Conservation (phyloP, 1,139 yeast genomes). For the Magnusiomyces ingens region DNA sequence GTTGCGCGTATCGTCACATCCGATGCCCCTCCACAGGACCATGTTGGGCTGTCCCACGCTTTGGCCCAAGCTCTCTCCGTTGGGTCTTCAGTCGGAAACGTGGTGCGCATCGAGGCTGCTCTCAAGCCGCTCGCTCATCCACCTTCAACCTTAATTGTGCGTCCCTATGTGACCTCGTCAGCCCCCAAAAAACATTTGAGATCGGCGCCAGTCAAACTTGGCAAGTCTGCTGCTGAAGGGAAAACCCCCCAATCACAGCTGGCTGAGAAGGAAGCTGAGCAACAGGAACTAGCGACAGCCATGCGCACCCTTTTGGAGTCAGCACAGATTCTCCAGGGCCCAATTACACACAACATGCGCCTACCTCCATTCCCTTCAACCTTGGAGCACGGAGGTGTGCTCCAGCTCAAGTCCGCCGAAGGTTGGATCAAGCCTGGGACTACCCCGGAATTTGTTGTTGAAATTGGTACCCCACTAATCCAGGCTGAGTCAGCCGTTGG, state of each 20-base stretch:
- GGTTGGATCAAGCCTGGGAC: conserved; percentile 39
- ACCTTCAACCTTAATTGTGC: conserved; percentile 44
- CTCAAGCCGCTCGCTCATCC: conserved; percentile 36
- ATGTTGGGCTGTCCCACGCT: conserved; percentile 50
- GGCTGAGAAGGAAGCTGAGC: conserved; percentile 20
- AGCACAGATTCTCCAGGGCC: conserved; percentile 19
- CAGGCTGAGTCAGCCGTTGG: conserved; percentile 46
- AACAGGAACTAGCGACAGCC: conserved; percentile 20
- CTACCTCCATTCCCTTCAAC: conserved; percentile 43
- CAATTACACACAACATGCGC: conserved; percentile 24
- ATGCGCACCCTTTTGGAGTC: conserved; percentile 7
- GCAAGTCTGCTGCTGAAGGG: conserved; percentile 18
- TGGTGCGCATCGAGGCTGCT: conserved; percentile 50
- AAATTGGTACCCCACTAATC: conserved; percentile 49
- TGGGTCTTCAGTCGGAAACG: conserved; percentile 44
- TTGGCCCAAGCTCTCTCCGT: conserved; percentile 55
- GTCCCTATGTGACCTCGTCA: conserved; percentile 49
- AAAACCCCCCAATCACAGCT: conserved; percentile 17
- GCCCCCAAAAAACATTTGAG: conserved; percentile 34
- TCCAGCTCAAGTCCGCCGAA: conserved; percentile 47
- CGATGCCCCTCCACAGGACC: conserved; percentile 37
- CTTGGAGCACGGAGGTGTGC: conserved; percentile 57
- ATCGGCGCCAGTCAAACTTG: conserved; percentile 19
- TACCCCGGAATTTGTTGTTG: conserved; percentile 33
- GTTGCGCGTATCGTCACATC: conserved; percentile 45